Base-by-base conservation (phyloP, 495 filamentous ascomycete species). In the Talaromyces adpressus region DNA sequence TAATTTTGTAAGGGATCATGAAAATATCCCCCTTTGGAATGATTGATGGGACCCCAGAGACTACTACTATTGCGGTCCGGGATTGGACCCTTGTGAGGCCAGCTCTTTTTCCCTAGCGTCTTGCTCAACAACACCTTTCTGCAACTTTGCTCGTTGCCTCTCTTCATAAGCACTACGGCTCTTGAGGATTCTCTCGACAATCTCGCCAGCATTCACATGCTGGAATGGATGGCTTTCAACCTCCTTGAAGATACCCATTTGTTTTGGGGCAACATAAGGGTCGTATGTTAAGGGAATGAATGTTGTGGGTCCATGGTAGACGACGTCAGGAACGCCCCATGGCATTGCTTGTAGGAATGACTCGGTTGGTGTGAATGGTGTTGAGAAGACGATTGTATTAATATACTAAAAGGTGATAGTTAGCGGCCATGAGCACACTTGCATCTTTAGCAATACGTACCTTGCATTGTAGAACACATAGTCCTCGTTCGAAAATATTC, bases 401-500 rank as follows among this genome's bases (percentile, higher is more conserved):
- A 97, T 82, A 73, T 94, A 96, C 91, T 97, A 70, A 9, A 14
- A 30, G 16, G 25, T 36, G 32, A 7, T 54, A 27, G 64, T 77
- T 53, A 79, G 66, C 62, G 49, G 30, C 18, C 32, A 30, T 56
- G 2, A 29, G n/a, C 5, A 11, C 6, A 12, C 1, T 72, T 59
- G 66, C 52, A 34, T 23, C 56, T 60, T n/a, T 32, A 29, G 16
- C n/a, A 12, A 59, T 54, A 73, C 87, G 67, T 81, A 94, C 92
- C 67, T 86, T 85, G 73, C 94, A 99, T 68, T 98, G 94, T 34
- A 97, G 82, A 47, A 97, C 94, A 73, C 94, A 98, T 22, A 99
- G 86, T 6, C 91, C 91, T 57, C 94, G 87, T 81, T 99, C 94
- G 68, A 92, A 96, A 45, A 98, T 91, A 76, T 97, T 97, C 94